Evolutionary conservation across 129 eudicot genomes (phyloP).

Genomic region (carrot (Daucus carota)): DH1_v3.0 NC_030389.2:429501-430000

Average conservation of each 20-base stretch:
- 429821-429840: constrained; percentile 97
- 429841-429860: constrained; percentile 61
- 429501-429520: neutral
- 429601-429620: neutral
- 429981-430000: constrained; percentile 8
- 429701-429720: neutral
- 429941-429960: neutral
- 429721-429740: neutral
- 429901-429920: constrained; percentile 1
- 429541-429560: neutral
- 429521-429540: neutral
- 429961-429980: neutral
- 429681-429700: neutral
- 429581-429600: neutral
- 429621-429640: neutral
- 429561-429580: neutral
- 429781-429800: constrained; percentile 92
- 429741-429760: constrained; percentile 6
- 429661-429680: neutral
- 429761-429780: constrained; percentile 48
- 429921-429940: neutral
- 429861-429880: constrained; percentile 7
- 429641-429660: neutral
- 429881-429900: constrained; percentile 7
- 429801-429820: constrained; percentile 94